A percentile compares a stretch with the other conserved stretches of the same genome.
Conservation (phyloP, 1,139 yeast genomes). For the Tardiomyces blankii region DNA sequence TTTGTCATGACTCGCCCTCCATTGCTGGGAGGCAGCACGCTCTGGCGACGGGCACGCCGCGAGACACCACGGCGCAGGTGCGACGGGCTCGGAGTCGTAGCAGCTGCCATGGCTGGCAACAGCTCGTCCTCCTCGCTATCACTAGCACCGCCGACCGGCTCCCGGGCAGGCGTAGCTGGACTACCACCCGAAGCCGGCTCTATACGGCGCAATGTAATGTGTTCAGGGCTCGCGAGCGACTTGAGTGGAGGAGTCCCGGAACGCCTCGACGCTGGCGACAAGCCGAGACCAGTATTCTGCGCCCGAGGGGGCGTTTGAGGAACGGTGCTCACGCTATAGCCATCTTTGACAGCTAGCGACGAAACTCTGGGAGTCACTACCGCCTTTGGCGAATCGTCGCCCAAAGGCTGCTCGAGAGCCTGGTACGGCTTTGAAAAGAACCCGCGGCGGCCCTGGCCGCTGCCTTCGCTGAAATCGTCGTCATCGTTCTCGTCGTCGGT, state of each 20-base stretch:
- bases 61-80: neutral
- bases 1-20: conserved; percentile 19
- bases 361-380: neutral
- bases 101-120: neutral
- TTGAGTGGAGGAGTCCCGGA: neutral
- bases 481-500: neutral
- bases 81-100: neutral
- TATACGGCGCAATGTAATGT: neutral
- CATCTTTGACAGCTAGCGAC: too few species aligned
- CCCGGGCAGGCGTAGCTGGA: neutral
- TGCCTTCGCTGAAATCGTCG: neutral
- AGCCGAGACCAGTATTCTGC: neutral
- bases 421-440: neutral
- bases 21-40: neutral
- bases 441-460: neutral
- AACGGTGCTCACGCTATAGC: too few species aligned
- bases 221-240: neutral
- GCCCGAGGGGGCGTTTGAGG: neutral
- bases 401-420: neutral
- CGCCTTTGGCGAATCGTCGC: neutral
- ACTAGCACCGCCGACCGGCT: neutral
- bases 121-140: neutral
- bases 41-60: neutral
- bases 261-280: neutral
- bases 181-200: neutral